phyloP scores from a whole-genome alignment of 2,329 filamentous ascomycete species.

The Beauveria medogensis region DNA sequence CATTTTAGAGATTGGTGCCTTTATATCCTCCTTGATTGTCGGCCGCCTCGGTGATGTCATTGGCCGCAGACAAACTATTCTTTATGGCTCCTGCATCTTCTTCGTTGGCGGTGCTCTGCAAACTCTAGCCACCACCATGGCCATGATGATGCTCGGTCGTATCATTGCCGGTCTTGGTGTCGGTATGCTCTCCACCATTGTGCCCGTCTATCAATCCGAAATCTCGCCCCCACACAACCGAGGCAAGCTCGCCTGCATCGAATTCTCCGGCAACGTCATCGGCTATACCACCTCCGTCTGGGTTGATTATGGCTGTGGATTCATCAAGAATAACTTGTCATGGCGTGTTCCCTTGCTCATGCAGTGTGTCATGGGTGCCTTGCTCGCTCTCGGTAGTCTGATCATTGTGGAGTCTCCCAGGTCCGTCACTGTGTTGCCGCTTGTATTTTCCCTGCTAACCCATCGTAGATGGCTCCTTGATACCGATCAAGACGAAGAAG shows the following conservation, averaged over 20 bases:
- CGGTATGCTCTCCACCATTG: constrained; percentile 82
- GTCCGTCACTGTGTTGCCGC: constrained; percentile 38
- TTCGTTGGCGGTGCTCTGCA: constrained; percentile 77
- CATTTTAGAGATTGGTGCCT: constrained; percentile 88
- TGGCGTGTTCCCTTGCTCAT: constrained; percentile 87
- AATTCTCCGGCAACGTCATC: constrained; percentile 94
- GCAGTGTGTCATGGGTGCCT: constrained; percentile 88
- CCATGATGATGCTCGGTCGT: constrained; percentile 81
- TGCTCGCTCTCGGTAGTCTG: constrained; percentile 78
- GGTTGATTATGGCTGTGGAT: constrained; percentile 97
- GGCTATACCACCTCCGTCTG: constrained; percentile 95
- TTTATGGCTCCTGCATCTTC: constrained; percentile 90
- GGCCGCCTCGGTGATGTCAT: constrained; percentile 88
- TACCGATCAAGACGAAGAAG: constrained; percentile 96
- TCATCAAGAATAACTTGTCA: constrained; percentile 73
- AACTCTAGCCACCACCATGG: constrained; percentile 71
- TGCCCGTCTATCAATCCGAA: constrained; percentile 89
- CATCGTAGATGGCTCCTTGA: constrained; percentile 79
- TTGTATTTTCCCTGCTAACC: constrained; percentile 20
- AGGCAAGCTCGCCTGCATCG: constrained; percentile 92
- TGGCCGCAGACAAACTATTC: constrained; percentile 78
- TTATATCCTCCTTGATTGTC: constrained; percentile 79
- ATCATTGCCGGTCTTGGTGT: constrained; percentile 80
- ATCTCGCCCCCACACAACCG: constrained; percentile 95
- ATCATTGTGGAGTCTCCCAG: constrained; percentile 94